Conservation (phyloP, 2,329 filamentous ascomycete species). For the Fusarium brachygibbosum region DNA sequence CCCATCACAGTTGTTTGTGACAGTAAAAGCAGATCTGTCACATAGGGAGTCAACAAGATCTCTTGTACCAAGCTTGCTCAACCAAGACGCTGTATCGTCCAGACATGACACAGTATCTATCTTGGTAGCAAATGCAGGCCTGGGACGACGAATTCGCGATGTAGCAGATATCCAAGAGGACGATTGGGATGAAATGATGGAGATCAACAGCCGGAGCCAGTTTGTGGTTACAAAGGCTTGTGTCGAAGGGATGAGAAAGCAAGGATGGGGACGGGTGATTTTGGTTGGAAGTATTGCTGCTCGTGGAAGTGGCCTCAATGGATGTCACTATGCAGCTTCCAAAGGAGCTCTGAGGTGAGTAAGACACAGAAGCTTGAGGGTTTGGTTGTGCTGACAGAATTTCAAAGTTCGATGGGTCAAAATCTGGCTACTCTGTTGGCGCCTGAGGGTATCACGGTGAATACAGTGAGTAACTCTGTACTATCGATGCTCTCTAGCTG, state of each 20-base stretch:
- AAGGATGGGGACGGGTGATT: constrained; percentile 52
- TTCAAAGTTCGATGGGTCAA: constrained; percentile 52
- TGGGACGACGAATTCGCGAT: constrained; percentile 54
- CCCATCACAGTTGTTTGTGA: constrained; percentile 8
- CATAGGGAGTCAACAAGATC: constrained; percentile 26
- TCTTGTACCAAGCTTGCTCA: constrained; percentile 4
- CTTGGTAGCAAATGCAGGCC: constrained; percentile 52
- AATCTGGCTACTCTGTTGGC: constrained; percentile 53
- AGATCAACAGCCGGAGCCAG: constrained; percentile 53
- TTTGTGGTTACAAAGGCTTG: constrained; percentile 54
- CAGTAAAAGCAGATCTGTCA: constrained; percentile 23
- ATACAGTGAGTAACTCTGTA: constrained; percentile 44
- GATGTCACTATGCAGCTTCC: constrained; percentile 54
- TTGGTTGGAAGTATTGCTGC: constrained; percentile 54
- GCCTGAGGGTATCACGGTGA: constrained; percentile 53
- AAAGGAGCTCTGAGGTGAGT: constrained; percentile 50
- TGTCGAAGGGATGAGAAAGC: constrained; percentile 50
- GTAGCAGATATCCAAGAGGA: constrained; percentile 52
- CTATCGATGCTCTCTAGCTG: background rate
- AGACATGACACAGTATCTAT: constrained; percentile 51
- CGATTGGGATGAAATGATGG: constrained; percentile 56
- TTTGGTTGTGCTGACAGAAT: background rate
- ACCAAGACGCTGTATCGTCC: background rate
- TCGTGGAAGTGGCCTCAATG: constrained; percentile 53
- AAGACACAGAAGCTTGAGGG: background rate